Percentiles rank a stretch among this genome's conserved stretches.
phyloP scores from a whole-genome alignment of 2,329 filamentous ascomycete genomes.

The Tolypocladium nubicola region DNA sequence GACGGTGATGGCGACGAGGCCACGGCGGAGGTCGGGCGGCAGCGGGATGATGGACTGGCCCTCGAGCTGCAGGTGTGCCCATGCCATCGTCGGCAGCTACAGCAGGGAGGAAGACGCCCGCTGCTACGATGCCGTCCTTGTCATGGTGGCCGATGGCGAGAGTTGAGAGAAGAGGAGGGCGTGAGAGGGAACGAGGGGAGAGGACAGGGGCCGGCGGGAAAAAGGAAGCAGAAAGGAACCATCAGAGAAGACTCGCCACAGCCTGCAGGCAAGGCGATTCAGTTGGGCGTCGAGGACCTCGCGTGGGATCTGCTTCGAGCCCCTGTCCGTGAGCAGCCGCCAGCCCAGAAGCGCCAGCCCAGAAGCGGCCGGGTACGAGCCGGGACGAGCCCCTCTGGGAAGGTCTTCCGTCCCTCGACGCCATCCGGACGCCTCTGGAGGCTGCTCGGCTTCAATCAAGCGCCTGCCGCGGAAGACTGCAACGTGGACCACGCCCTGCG shows the following conservation, averaged over 20 bases:
- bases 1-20: slow-evolving; percentile 18
- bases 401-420: neutral
- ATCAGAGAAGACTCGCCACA: neutral
- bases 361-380: neutral
- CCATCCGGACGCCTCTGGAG: neutral
- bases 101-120: neutral
- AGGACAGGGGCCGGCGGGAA: neutral
- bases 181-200: neutral
- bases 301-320: neutral
- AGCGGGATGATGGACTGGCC: slow-evolving; percentile 15
- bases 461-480: neutral
- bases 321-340: neutral
- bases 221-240: neutral
- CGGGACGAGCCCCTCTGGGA: neutral
- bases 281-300: neutral
- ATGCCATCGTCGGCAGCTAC: slow-evolving; percentile 8
- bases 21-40: slow-evolving; percentile 9
- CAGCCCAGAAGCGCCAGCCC: neutral
- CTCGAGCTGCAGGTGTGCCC: slow-evolving; percentile 9
- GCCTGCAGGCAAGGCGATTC: neutral
- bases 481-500: neutral
- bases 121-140: neutral
- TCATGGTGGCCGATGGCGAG: neutral
- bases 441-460: neutral
- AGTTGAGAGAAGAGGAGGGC: neutral